Evolutionary conservation across 345 rosid genomes (phyloP), one percentile per base, ranked within the genome.

Genomic region (Eucalyptus rudis): DNA sequence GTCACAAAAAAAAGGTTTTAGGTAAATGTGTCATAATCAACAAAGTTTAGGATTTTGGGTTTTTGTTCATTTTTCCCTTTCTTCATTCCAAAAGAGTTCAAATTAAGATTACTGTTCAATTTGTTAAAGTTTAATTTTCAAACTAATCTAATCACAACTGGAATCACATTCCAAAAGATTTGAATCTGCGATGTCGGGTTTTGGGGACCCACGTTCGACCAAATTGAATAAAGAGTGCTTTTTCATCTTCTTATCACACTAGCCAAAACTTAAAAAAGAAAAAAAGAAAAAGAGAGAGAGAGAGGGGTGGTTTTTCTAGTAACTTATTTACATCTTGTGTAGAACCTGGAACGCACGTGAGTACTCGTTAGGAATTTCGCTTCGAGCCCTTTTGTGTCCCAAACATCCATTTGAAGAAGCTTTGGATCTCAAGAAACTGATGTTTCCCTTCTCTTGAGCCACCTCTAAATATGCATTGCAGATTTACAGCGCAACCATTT

Each of bases 1-100:
- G 58, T 52, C 10, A 7, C 56, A 19, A 52, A 52, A 52, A 50
- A 52, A 52, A 52, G 0, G 1, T 19, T 52, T 19, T 0, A 0
- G 2, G 24, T 19, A 52, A 52, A 52, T 52, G 24, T 52, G 10
- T 52, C 24, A 19, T 52, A 52, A 24, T 52, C 2, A 52, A 2
- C 10, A 52, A 52, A 52, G 24, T 4, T 19, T 52, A 52, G 10
- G 2, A 52, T 52, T 51, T 52, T 52, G 24, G 24, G 24, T 52
- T 52, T 52, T 7, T 52, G 24, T 52, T 20, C 9, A 2, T 52
- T 50, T 52, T 52, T 52, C 10, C 58, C 10, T n/a, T 64, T n/a
- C 40, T n/a, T n/a, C 4, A 64, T n/a, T 64, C 10, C 76, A 64
- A 64, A n/a, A 64, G 76, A 64, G 10, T 64, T 64, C 76, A 64